phyloP scores from a whole-genome alignment of 139 green algal species.

The Chlamydomonas sp. region DNA sequence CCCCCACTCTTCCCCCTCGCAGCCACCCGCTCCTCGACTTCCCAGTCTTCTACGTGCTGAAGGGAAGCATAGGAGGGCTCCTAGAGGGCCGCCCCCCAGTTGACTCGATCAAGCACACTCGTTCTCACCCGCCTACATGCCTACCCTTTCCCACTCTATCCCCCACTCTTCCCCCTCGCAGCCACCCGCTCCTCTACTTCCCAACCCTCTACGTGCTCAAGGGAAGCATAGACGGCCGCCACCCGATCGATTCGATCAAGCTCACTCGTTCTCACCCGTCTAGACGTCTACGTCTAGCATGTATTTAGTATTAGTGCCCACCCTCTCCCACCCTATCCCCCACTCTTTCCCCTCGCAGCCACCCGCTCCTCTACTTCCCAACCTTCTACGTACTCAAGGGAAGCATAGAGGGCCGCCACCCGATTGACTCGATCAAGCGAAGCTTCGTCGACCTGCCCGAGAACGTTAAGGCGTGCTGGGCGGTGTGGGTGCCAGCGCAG shows the following conservation, averaged over 20 bases:
- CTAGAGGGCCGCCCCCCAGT: constrained; percentile 42
- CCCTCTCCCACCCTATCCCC: not conserved
- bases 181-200: constrained; percentile 81
- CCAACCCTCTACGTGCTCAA: constrained; percentile 75
- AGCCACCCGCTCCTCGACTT: constrained; percentile 83
- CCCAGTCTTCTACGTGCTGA: constrained; percentile 70
- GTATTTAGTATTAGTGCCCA: not conserved
- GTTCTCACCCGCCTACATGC: too few species aligned
- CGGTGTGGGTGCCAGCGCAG: constrained; percentile 34
- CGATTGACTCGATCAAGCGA: constrained; percentile 41
- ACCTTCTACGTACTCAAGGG: constrained; percentile 76
- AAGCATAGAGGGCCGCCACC: constrained; percentile 38
- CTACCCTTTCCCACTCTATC: not conserved
- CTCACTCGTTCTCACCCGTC: too few species aligned
- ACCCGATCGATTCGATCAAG: constrained; percentile 35
- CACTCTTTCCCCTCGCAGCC: constrained; percentile 34
- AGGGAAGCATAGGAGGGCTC: too few species aligned
- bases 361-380: constrained; percentile 83
- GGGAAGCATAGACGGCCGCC: constrained; percentile 48
- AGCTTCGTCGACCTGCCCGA: constrained; percentile 76
- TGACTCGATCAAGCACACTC: constrained; percentile 40
- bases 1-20: constrained; percentile 8
- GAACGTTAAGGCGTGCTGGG: constrained; percentile 73
- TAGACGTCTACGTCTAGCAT: too few species aligned
- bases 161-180: constrained; percentile 21